Percentiles rank a stretch among this genome's conserved stretches.
Evolutionary conservation across 1,139 yeast genomes (phyloP).

Genomic region (Torulaspora globosa): DNA sequence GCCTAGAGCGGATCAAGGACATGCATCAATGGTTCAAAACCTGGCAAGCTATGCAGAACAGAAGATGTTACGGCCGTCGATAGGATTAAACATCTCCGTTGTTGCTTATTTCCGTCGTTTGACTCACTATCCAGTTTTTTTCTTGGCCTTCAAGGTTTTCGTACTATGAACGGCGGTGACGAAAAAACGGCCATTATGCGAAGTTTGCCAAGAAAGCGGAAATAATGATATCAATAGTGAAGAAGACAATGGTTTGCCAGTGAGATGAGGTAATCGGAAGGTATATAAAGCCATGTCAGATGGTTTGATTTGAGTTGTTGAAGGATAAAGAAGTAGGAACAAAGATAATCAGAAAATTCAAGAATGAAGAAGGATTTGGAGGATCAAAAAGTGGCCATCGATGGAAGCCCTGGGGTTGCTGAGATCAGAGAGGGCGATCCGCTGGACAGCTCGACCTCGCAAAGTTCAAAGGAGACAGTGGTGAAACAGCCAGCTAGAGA

Average conservation of each 20-base stretch:
- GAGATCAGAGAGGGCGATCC: neutral
- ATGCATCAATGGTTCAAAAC: slow-evolving; percentile 47
- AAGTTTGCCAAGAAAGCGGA: neutral
- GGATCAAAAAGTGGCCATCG: neutral
- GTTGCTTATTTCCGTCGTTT: neutral
- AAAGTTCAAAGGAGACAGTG: neutral
- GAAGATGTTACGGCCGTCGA: neutral
- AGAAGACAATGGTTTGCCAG: too few species aligned
- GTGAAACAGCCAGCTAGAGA: neutral
- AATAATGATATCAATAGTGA: neutral
- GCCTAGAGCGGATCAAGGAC: slow-evolving; percentile 37
- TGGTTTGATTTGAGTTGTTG: neutral
- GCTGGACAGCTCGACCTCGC: neutral
- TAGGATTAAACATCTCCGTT: too few species aligned
- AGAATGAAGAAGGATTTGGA: slow-evolving; percentile 1
- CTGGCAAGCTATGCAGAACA: slow-evolving; percentile 40
- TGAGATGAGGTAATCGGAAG: too few species aligned
- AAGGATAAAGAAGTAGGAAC: neutral
- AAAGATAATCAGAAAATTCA: too few species aligned
- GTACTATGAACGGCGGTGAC: neutral
- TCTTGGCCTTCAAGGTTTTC: neutral
- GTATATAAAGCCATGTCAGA: neutral
- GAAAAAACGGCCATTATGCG: neutral
- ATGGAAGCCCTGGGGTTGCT: neutral
- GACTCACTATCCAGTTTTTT: neutral